phyloP scores from a whole-genome alignment of 2,329 filamentous ascomycete genomes.

The Paecilomyces sp. region DNA sequence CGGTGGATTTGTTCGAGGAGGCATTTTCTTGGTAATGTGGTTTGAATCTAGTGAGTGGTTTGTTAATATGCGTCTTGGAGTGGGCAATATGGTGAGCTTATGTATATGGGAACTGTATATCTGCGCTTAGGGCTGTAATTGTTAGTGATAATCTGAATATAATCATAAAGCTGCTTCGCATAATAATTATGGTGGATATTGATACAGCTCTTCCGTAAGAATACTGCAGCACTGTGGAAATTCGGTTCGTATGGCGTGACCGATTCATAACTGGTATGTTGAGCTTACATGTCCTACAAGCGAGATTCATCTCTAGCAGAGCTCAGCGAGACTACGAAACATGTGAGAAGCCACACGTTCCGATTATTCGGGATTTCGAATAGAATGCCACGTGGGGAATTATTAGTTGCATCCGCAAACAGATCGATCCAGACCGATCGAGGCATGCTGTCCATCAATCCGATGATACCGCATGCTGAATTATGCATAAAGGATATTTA shows the following conservation, averaged over 20 bases:
- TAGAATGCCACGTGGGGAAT: neutral
- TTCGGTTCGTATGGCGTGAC: too few relatives aligned
- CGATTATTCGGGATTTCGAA: too few relatives aligned
- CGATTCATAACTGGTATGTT: too few relatives aligned
- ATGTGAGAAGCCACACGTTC: too few relatives aligned
- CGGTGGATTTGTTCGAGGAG: neutral
- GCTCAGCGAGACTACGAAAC: too few relatives aligned
- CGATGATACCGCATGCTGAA: neutral
- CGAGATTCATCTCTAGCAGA: too few relatives aligned
- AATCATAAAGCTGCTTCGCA: too few relatives aligned
- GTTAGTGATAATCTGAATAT: neutral
- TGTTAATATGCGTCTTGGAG: neutral
- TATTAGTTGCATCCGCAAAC: neutral
- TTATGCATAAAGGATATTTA: neutral
- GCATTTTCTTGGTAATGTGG: neutral
- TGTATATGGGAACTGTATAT: neutral
- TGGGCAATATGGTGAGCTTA: neutral
- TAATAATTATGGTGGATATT: neutral
- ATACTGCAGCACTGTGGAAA: too few relatives aligned
- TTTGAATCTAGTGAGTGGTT: neutral
- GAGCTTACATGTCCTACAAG: too few relatives aligned
- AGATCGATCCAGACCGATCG: neutral
- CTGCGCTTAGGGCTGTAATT: neutral
- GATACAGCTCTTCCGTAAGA: too few relatives aligned
- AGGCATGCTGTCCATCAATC: neutral